These are phyloP conservation scores for Dothistroma pini DNA, from an alignment of 2,329 filamentous ascomycete genomes.

Conservation along the genomic window DNA sequence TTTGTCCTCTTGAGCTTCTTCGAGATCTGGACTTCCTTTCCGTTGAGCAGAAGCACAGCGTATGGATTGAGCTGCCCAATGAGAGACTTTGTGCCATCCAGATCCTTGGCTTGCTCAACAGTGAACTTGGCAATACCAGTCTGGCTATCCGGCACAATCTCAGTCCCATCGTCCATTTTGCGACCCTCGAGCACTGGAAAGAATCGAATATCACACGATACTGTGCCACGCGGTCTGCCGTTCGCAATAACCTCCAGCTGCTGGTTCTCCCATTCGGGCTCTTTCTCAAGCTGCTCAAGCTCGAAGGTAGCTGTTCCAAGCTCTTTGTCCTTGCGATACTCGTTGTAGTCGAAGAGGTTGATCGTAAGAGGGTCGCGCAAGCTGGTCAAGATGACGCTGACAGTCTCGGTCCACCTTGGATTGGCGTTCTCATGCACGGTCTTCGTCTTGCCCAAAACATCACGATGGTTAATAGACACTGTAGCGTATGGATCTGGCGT, in stretches of 20 bases:
- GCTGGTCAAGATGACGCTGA: conserved; percentile 91
- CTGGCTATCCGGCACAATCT: conserved; percentile 81
- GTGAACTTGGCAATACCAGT: conserved; percentile 93
- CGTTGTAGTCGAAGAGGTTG: conserved; percentile 87
- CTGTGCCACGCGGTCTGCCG: conserved; percentile 75
- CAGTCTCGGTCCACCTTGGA: conserved; percentile 93
- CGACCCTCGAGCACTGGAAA: conserved; percentile 82
- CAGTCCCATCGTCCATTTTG: conserved; percentile 72
- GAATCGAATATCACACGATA: conserved; percentile 83
- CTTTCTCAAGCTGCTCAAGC: conserved; percentile 74
- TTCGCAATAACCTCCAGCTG: conserved; percentile 78
- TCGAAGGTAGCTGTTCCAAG: conserved; percentile 82
- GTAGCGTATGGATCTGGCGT: conserved; percentile 87
- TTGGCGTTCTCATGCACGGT: conserved; percentile 77
- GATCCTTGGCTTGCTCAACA: conserved; percentile 92
- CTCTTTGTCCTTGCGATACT: conserved; percentile 94
- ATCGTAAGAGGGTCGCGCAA: conserved; percentile 85
- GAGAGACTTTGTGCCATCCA: conserved; percentile 88
- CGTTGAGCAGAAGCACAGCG: conserved; percentile 80
- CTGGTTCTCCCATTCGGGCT: conserved; percentile 77
- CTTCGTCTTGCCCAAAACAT: conserved; percentile 83
- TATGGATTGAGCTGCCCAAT: conserved; percentile 91
- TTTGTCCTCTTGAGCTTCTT: conserved; percentile 96
- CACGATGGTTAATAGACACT: conserved; percentile 78
- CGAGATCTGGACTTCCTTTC: conserved; percentile 83